Base-by-base conservation (phyloP, 805 yeast genomes). In the Saccharomycopsis sp. region DNA sequence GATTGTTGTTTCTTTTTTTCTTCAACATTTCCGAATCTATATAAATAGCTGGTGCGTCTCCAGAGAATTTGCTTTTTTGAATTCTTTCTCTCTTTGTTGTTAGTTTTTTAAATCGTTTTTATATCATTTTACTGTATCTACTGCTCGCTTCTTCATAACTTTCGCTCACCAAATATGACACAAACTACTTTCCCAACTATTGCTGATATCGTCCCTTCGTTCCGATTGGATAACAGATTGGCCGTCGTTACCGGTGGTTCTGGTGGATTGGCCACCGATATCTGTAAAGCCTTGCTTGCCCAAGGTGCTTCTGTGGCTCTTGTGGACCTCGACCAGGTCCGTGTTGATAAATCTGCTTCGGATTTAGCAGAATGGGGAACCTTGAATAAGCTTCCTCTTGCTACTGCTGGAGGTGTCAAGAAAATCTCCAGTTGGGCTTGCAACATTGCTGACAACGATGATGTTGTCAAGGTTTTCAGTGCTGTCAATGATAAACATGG, bases 161-260 rank as follows among this genome's bases (percentile, higher is more conserved):
- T 12, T 29, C 38, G 38, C 38, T 29, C 38, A 29, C 9, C 38
- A 29, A 29, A 22, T 34, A 59, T 61, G 62, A 58, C 64, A 12
- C 60, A 56, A 50, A 47, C 44, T 23, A 29, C 52, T 12, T 59
- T 55, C 34, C 55, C 60, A n/a, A 54, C 56, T 15, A 44, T 66
- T 65, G 72, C 73, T 38, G 78, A 78, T 73, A 73, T 79, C 52
- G 78, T 85, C 29, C 91, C 90, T 62, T 75, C 70, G 58, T 85
- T 84, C 71, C 79, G 88, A 73, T 75, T 85, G 62, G 89, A 84
- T 67, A 87, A 86, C 60, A 82, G 84, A 68, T 75, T 86, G 57
- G 89, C 90, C 49, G 77, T 87, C 52, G 74, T 87, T 63, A 87
- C 94, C 42, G 94, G 94, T 53, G 94, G 92, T 7, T 85, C 90